Base-by-base conservation (phyloP, 169 alveolate genomes). In the Miamiensis avidus region DNA sequence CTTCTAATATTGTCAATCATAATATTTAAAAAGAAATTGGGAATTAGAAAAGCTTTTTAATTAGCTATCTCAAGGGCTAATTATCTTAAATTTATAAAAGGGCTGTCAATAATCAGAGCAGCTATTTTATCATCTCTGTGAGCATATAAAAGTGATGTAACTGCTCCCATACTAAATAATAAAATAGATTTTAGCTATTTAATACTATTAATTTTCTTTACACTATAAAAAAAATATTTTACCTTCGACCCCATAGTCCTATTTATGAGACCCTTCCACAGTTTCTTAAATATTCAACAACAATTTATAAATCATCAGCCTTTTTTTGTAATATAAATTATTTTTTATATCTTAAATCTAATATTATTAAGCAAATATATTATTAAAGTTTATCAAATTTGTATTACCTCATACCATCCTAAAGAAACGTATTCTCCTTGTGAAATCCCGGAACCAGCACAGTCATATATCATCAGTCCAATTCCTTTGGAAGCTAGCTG, bases 401-500 rank as follows among this genome's bases (percentile, higher is more conserved):
- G 4, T 11, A 49, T 49, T 49, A 49, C 69, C 20, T 96, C 98
- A 86, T 91, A 91, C 87, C 91, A 92, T 0, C 98, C 98, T 78
- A 96, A 77, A 16, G 96, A 88, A 16, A 94, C 88, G 79, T 91
- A 96, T 30, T 93, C 94, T 29, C 97, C 98, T 78, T 96, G 97
- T 4, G 96, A 91, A 29, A 90, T 34, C 15, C 97, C 98, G 75
- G 96, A 89, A 0, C 98, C 98, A 31, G 95, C 83, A 65, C 94
- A 94, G 84, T 95, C 98, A 65, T 94, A 92, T 28, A 95, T 86
- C 82, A 91, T 94, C 30, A 95, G 32, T 25, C 74, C 69, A 25
- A 85, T 75, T 31, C 86, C 83, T n/a, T 28, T 34, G 27, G 31
- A 30, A 20, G 64, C 32, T 74, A 85, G 65, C n/a, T 30, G 28